phyloP scores from a whole-genome alignment of 208 protist genomes.

The Trichomonas vaginalis region DNA sequence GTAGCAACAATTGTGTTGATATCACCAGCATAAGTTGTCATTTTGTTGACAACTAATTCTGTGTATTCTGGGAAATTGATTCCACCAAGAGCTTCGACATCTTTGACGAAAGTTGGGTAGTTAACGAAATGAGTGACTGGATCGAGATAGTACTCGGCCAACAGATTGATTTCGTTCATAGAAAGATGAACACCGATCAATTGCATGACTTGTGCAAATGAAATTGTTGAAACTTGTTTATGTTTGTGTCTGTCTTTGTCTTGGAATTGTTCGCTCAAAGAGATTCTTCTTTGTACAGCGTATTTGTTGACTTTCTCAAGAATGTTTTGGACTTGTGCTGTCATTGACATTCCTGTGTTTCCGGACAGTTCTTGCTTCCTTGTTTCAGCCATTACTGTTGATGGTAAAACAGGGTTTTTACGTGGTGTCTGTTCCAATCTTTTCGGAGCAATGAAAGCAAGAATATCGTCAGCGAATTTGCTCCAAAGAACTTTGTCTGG shows the following conservation, averaged over 20 bases:
- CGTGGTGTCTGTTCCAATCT: neutral
- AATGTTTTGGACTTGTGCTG: neutral
- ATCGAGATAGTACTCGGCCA: neutral
- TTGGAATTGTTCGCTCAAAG: neutral
- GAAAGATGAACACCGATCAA: neutral
- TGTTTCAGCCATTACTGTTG: neutral
- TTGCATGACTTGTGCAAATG: constrained; percentile 10
- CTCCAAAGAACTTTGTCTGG: neutral
- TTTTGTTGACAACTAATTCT: neutral
- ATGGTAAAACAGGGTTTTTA: neutral
- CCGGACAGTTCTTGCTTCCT: neutral
- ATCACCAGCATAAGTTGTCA: neutral
- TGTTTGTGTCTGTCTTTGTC: constrained; percentile 1
- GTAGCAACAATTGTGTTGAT: neutral
- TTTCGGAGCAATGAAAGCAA: neutral
- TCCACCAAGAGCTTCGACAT: neutral
- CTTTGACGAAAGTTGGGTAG: neutral
- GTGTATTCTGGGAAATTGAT: neutral
- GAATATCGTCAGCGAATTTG: neutral
- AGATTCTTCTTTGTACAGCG: neutral
- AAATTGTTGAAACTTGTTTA: neutral
- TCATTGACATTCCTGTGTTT: neutral
- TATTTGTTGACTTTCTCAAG: neutral
- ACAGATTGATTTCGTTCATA: neutral
- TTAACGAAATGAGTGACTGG: neutral